Evolutionary conservation across 2,329 filamentous ascomycete genomes (phyloP).

Genomic region (Xylariaceae sp.): DNA sequence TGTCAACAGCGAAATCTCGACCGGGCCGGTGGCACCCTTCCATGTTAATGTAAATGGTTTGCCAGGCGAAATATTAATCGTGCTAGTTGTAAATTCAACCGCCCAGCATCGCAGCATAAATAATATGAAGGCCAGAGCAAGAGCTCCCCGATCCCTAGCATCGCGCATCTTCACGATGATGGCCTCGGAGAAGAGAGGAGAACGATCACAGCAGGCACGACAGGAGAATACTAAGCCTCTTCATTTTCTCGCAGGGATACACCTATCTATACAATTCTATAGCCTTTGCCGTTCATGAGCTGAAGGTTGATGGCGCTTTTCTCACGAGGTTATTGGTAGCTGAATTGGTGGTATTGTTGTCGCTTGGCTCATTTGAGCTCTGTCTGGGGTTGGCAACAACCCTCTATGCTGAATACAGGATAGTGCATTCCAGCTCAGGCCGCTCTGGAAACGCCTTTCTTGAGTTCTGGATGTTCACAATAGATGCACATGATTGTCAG

Average conservation of each 20-base stretch:
- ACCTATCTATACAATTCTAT: too few relatives aligned
- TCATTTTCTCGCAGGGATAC: too few relatives aligned
- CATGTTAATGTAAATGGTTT: conserved; percentile 6
- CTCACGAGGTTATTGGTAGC: neutral
- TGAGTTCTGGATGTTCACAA: too few relatives aligned
- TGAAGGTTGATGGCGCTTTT: conserved; percentile 10
- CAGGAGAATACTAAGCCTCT: too few relatives aligned
- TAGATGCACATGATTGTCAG: too few relatives aligned
- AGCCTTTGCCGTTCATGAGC: conserved; percentile 3
- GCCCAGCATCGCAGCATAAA: neutral
- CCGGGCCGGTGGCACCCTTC: conserved; percentile 2
- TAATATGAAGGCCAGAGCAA: neutral
- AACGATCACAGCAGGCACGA: too few relatives aligned
- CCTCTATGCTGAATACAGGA: neutral
- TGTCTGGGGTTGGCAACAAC: neutral
- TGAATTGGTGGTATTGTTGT: neutral
- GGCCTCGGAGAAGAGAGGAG: too few relatives aligned
- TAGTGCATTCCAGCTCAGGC: neutral
- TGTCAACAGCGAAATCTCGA: neutral
- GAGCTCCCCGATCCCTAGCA: neutral
- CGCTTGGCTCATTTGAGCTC: conserved; percentile 4
- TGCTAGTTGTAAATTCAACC: neutral
- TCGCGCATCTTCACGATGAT: neutral
- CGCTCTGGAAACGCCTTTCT: neutral
- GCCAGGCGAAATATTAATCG: neutral